phyloP scores from a whole-genome alignment of 83 land plant species.

The Diphasiastrum complanatum region DNA sequence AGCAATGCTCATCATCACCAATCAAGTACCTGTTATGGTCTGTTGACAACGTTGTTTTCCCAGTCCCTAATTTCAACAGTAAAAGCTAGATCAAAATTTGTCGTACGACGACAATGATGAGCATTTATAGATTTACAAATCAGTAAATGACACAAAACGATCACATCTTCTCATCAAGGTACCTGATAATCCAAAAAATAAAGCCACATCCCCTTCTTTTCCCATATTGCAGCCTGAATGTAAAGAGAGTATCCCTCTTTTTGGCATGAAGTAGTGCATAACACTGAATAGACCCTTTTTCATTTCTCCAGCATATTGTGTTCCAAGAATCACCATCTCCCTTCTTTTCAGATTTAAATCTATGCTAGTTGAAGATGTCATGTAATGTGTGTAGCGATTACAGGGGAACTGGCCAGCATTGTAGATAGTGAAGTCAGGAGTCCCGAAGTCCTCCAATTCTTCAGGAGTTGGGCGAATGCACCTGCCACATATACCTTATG shows the following conservation, averaged over 20 bases:
- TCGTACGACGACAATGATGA: background rate
- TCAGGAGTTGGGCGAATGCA: conserved; percentile 80
- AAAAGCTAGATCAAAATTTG: background rate
- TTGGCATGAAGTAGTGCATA: conserved; percentile 87
- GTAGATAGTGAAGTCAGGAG: conserved; percentile 84
- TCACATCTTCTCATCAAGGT: background rate
- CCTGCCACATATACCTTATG: conserved; percentile 58
- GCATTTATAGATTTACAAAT: background rate
- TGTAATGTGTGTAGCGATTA: conserved; percentile 77
- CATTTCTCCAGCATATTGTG: conserved; percentile 85
- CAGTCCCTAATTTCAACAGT: conserved; percentile 45
- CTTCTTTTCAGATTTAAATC: conserved; percentile 64
- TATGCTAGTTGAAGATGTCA: conserved; percentile 82
- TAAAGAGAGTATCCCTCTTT: conserved; percentile 58
- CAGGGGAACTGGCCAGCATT: conserved; percentile 44
- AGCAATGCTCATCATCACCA: conserved; percentile 86
- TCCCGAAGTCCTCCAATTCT: conserved; percentile 79
- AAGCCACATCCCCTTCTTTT: conserved; percentile 71
- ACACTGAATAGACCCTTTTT: conserved; percentile 80
- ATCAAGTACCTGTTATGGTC: conserved; percentile 66
- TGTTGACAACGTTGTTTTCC: conserved; percentile 77
- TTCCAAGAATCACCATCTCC: conserved; percentile 83
- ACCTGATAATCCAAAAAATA: conserved; percentile 85
- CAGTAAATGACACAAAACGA: background rate
- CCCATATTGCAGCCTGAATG: conserved; percentile 90